A percentile compares a stretch with the other conserved stretches of the same genome.
phyloP scores from a whole-genome alignment of 106 monocot genomes.

The Dioscorea zingiberensis region DNA sequence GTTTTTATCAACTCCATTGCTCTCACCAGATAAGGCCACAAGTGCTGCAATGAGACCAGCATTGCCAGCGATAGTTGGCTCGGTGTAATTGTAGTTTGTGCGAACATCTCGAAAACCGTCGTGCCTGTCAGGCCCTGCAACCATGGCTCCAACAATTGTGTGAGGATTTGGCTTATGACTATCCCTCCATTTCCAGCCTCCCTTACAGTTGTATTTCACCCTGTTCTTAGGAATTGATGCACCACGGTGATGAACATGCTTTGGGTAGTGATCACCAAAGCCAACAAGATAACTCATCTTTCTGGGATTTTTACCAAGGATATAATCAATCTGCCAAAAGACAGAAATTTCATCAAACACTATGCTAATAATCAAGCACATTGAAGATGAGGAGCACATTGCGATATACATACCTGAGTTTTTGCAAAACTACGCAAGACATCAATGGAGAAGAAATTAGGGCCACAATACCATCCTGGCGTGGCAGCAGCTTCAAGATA shows the following conservation, averaged over 20 bases:
- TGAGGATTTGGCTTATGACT: constrained; percentile 61
- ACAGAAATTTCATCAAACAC: too few species aligned
- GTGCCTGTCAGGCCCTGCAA: constrained; percentile 63
- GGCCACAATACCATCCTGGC: constrained; percentile 83
- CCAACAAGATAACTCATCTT: constrained; percentile 87
- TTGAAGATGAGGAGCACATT: too few species aligned
- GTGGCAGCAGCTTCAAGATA: constrained; percentile 82
- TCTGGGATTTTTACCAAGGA: constrained; percentile 64
- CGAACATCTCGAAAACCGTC: constrained; percentile 60
- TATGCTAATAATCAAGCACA: too few species aligned
- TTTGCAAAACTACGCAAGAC: constrained; percentile 60
- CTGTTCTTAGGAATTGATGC: constrained; percentile 67
- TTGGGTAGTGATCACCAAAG: constrained; percentile 45
- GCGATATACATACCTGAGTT: constrained; percentile 39
- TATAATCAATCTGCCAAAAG: constrained; percentile 57
- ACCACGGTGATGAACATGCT: constrained; percentile 72
- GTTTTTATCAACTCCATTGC: constrained; percentile 56
- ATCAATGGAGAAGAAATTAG: constrained; percentile 53
- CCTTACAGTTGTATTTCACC: constrained; percentile 54
- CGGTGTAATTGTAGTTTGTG: constrained; percentile 66
- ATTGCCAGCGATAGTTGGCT: constrained; percentile 68
- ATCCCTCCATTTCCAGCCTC: constrained; percentile 84
- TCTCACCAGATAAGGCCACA: constrained; percentile 47
- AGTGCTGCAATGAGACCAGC: constrained; percentile 74
- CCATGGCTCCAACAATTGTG: constrained; percentile 62